These are phyloP conservation scores for Nicotiana rustica DNA, from an alignment of 305 asterid species.

Conservation along the genomic window DNA sequence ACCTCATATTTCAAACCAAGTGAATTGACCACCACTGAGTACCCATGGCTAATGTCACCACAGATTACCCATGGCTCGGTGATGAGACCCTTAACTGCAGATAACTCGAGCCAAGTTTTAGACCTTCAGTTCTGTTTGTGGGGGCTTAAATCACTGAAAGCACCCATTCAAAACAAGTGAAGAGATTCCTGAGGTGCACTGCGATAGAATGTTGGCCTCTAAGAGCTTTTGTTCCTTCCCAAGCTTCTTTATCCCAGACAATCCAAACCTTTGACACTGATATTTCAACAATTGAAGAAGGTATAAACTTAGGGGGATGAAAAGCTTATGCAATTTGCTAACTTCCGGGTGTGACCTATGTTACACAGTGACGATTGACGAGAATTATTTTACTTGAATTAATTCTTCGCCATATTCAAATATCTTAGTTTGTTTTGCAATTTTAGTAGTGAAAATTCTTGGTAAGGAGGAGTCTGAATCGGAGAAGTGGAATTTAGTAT, in stretches of 20 bases:
- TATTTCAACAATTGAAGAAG: not conserved
- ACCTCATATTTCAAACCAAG: not conserved
- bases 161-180: not conserved
- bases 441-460: not conserved
- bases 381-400: not conserved
- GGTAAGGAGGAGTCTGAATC: slow-evolving; percentile 8
- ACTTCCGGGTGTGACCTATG: not conserved
- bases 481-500: not conserved
- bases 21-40: not conserved
- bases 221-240: not conserved
- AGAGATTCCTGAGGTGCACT: not conserved
- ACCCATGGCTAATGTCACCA: not conserved
- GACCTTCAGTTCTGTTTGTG: not conserved
- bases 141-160: not conserved
- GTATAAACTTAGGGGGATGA: not conserved
- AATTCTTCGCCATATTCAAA: not conserved
- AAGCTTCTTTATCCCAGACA: not conserved
- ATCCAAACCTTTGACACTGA: not conserved
- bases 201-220: not conserved
- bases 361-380: not conserved
- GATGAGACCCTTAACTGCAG: not conserved
- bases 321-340: not conserved
- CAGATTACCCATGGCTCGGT: not conserved
- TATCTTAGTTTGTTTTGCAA: slow-evolving; percentile 8
- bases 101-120: not conserved